Percentiles rank a stretch among this genome's conserved stretches.
phyloP scores from a whole-genome alignment of 306 rosid genomes.

The Luffa acutangula region DNA sequence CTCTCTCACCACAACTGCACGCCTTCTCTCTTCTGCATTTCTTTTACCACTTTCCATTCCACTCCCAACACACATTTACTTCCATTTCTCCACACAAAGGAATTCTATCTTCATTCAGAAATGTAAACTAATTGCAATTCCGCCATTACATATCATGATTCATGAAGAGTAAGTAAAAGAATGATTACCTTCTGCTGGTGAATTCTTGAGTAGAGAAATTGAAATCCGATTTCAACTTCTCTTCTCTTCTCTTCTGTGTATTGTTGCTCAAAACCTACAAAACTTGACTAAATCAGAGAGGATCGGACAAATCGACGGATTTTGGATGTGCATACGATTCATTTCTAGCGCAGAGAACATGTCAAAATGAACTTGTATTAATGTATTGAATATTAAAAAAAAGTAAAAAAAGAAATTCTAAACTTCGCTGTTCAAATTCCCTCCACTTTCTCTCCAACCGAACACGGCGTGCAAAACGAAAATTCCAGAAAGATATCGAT shows the following conservation, averaged over 20 bases:
- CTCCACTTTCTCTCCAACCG: conserved; percentile 30
- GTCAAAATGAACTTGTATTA: not conserved
- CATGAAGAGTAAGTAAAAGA: not conserved
- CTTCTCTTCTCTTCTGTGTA: not conserved
- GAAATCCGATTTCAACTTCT: not conserved
- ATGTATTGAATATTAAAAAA: not conserved
- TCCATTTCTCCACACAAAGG: not conserved
- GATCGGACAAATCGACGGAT: not conserved
- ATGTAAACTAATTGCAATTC: not conserved
- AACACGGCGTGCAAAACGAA: conserved; percentile 29
- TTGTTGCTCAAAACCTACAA: not conserved
- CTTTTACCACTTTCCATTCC: not conserved
- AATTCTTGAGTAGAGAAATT: not conserved
- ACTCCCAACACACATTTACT: not conserved
- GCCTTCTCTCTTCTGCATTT: not conserved
- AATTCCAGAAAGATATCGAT: conserved; percentile 13
- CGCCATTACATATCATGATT: not conserved
- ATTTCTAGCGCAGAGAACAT: not conserved
- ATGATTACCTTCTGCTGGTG: not conserved
- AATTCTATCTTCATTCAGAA: not conserved
- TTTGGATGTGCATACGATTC: not conserved
- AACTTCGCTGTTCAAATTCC: conserved; percentile 14
- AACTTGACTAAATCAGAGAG: not conserved
- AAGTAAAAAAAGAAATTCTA: conserved; percentile 7
- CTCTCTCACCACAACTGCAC: not conserved